Base-by-base conservation (phyloP, 257 asterid genomes). In the Salvia hispanica region DNA sequence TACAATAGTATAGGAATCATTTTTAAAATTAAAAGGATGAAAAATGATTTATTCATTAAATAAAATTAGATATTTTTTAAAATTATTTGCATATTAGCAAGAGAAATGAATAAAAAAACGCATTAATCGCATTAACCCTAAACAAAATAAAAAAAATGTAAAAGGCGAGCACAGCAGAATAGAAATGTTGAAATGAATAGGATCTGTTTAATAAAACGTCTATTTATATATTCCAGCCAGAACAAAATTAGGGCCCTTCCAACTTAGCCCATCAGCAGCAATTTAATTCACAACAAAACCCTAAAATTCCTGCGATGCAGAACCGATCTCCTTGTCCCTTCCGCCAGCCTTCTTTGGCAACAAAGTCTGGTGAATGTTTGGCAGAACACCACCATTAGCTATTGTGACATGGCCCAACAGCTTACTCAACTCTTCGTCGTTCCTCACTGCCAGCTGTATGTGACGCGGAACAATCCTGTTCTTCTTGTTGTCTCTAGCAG, bases 401-500 rank as follows among this genome's bases (percentile, higher is more conserved):
- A 88, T 83, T 0, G 90, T 88, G 12, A 86, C 92, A 1, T 76
- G 59, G 0, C 88, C 84, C 75, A 88, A 53, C 57, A 88, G 66
- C 76, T 79, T 88, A 74, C 92, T 84, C 52, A 88, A 18, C 67
- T 88, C 92, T 7, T 88, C 92, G 4, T 88, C 95, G 5, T 86
- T 86, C 77, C 92, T 77, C 67, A 88, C 90, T 2, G 90, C 95
- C 52, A 88, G 72, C 47, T 83, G 92, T 5, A 88, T 82, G n/a
- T 88, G 95, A 68, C 92, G 80, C 0, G 90, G 90, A 8, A 80
- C 84, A 42, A 88, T 88, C 60, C 88, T 82, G 60, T 71, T 83
- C 82, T 82, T 83, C 81, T 88, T 88, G 76, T 85, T 84, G 58
- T 88, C 92, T 15, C 90, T 83, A 0, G 90, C 90, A 0, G 90